Evolutionary conservation across 2,329 filamentous ascomycete species (phyloP), one percentile per base, ranked within the genome.

Genomic region (Sphaerulina musiva): DNA sequence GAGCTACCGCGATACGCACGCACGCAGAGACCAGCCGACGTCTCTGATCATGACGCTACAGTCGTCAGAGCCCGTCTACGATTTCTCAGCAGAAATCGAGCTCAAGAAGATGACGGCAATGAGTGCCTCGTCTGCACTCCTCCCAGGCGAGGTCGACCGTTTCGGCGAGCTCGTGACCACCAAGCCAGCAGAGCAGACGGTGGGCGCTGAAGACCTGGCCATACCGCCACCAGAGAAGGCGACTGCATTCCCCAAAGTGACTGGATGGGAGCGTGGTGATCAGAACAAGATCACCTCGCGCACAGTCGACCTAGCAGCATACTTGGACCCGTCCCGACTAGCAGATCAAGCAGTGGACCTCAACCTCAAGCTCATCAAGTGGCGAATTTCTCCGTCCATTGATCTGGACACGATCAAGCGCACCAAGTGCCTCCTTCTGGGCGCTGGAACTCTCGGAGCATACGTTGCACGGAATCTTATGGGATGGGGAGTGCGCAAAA

Each of bases 301-400:
- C 61, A 80, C 86, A 14, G 89, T 89, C 11, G 89, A 95, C 65
- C 78, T 98, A 7, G 86, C 87, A 17, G 89, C 93, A 64, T 95
- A 95, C 64, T 92, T 98, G 86, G 91, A 98, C 67, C 92, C 93
- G 6, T 77, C 80, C 34, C 84, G 85, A 63, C 77, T 97, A 14
- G 93, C 93, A 20, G 91, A 97, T 68, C 90, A 95, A 69, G 90
- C 91, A 0, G 92, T 97, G 8, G 93, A 98, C 66, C 79, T 98
- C 55, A 98, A 98, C 66, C 78, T 97, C 56, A 97, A 97, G 73
- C 79, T 98, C 54, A 98, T 98, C 85, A 98, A 96, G 74, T 98
- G 93, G 93, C 85, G 93, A 39, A 89, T 98, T 64, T 89, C 90
- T 6, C 93, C 93, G 0, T 84, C 85, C 48, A 80, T 98, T 40